Conservation (phyloP, 352 stramenopile species). For the Phytophthora cactorum region DNA sequence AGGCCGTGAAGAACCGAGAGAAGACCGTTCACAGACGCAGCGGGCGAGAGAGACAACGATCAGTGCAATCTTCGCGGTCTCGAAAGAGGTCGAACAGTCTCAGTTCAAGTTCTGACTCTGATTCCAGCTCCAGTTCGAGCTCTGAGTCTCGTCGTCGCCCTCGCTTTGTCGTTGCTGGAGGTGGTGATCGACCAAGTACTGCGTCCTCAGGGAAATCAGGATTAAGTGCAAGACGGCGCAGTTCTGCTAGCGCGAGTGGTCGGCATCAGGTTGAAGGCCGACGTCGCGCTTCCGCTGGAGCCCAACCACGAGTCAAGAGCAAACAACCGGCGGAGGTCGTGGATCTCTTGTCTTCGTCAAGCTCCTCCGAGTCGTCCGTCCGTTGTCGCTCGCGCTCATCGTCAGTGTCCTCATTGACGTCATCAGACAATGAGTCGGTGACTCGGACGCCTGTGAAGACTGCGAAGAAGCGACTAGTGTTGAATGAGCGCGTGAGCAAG, state of each 20-base stretch:
- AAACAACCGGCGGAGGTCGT: slow-evolving; percentile 17
- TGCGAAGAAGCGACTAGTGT: slow-evolving; percentile 17
- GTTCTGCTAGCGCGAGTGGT: background rate
- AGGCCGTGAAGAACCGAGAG: slow-evolving; percentile 7
- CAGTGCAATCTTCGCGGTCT: background rate
- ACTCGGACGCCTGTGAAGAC: background rate
- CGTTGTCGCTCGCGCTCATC: background rate
- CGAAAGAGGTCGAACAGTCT: slow-evolving; percentile 14
- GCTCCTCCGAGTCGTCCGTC: slow-evolving; percentile 20
- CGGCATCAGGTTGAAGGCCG: background rate
- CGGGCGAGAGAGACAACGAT: background rate
- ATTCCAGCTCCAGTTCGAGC: slow-evolving; percentile 8
- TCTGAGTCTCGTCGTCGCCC: background rate
- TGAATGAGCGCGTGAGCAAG: slow-evolving; percentile 19
- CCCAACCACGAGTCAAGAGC: background rate
- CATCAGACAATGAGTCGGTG: slow-evolving; percentile 13
- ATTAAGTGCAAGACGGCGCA: background rate
- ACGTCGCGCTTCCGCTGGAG: background rate
- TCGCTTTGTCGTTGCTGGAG: background rate
- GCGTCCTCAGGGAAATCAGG: background rate
- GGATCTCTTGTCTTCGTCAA: slow-evolving; percentile 32
- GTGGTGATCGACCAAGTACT: slow-evolving; percentile 1
- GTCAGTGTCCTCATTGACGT: slow-evolving; percentile 17
- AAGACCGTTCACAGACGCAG: background rate
- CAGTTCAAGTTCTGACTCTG: slow-evolving; percentile 3